Evolutionary conservation across 2,329 filamentous ascomycete genomes (phyloP).

Genomic region (Pezicula radicicola): DNA sequence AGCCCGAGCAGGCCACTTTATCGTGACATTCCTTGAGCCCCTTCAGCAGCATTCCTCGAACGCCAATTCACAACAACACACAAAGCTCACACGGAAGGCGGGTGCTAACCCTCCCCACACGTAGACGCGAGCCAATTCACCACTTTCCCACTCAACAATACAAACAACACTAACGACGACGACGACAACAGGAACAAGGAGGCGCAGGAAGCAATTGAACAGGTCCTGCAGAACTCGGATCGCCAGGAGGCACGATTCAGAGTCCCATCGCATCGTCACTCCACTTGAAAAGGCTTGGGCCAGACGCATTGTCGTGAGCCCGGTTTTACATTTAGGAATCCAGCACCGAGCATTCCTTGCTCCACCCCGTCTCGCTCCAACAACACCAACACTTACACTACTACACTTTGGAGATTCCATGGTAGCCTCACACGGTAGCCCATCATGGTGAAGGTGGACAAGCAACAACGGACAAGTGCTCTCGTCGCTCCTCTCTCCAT

Average conservation of each 20-base stretch:
- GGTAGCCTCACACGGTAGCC: slow-evolving; percentile 19
- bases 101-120: slow-evolving; percentile 5
- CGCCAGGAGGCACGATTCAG: not conserved
- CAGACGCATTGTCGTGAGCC: slow-evolving; percentile 1
- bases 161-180: not conserved
- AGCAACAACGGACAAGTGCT: slow-evolving; percentile 49
- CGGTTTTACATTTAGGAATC: slow-evolving; percentile 2
- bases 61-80: slow-evolving; percentile 10
- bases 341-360: not conserved
- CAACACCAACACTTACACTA: slow-evolving; percentile 1
- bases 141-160: too few species aligned
- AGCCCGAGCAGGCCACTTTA: slow-evolving; percentile 4
- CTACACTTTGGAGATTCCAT: slow-evolving; percentile 13
- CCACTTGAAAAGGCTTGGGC: not conserved
- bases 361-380: not conserved
- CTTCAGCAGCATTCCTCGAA: slow-evolving; percentile 18
- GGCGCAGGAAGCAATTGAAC: not conserved
- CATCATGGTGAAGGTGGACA: slow-evolving; percentile 29
- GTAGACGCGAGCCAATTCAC: slow-evolving; percentile 2
- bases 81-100: slow-evolving; percentile 3
- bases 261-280: not conserved
- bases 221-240: not conserved
- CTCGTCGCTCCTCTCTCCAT: slow-evolving; percentile 59
- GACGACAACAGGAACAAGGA: not conserved
- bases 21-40: slow-evolving; percentile 21